Conservation (phyloP, 2,329 filamentous ascomycete species). For the Aspergillus melleus region DNA sequence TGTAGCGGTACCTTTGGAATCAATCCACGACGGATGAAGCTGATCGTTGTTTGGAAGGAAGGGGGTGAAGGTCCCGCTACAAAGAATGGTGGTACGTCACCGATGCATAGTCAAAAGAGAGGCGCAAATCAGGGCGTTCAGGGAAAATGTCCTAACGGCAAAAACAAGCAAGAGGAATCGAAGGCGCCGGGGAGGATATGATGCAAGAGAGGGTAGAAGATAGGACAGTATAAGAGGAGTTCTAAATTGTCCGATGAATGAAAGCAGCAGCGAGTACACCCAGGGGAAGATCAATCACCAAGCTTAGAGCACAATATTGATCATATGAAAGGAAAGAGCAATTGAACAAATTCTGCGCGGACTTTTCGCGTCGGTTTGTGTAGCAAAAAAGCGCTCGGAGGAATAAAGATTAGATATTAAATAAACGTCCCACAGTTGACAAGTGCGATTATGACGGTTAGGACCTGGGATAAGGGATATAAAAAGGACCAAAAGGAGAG, state of each 20-base stretch:
- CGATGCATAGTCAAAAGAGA: constrained; percentile 22
- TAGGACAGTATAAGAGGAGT: background rate
- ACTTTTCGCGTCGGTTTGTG: constrained; percentile 14
- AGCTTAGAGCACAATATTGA: constrained; percentile 6
- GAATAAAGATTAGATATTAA: constrained; percentile 4
- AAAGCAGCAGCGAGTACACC: constrained; percentile 13
- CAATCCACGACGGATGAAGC: constrained; percentile 7
- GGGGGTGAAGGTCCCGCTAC: constrained; percentile 24
- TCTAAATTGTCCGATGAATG: constrained; percentile 14
- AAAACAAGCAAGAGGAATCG: background rate
- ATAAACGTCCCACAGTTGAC: background rate
- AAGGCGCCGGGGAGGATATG: background rate
- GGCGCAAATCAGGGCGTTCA: constrained; percentile 6
- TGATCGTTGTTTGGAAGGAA: constrained; percentile 15
- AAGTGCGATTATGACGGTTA: background rate
- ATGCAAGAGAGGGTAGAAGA: background rate
- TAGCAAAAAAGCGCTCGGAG: constrained; percentile 13
- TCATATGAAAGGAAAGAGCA: constrained; percentile 19
- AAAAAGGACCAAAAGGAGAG: constrained; percentile 1
- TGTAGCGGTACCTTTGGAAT: constrained; percentile 10
- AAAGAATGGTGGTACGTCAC: constrained; percentile 30
- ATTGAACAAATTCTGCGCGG: constrained; percentile 10
- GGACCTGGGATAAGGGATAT: background rate
- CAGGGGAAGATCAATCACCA: constrained; percentile 16
- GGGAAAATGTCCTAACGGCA: constrained; percentile 5